Evolutionary conservation across 257 asterid genomes (phyloP).

Genomic region (Solanum sitiens): DNA sequence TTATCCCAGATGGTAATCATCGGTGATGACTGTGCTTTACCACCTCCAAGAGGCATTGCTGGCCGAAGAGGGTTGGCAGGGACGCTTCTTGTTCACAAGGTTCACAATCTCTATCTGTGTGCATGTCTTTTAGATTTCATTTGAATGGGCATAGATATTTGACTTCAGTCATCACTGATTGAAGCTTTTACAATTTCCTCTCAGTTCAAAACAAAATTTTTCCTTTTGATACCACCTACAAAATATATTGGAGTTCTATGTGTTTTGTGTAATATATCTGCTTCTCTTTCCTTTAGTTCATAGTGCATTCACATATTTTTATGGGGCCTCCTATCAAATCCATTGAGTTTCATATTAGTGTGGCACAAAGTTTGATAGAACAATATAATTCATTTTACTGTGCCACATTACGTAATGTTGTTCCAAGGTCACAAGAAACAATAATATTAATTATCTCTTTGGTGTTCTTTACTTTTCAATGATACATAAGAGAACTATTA

Average conservation of each 20-base stretch:
- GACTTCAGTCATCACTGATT: neutral
- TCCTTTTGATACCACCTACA: neutral
- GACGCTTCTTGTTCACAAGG: constrained; percentile 92
- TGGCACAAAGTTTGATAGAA: neutral
- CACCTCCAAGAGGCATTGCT: constrained; percentile 99
- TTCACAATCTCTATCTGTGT: constrained; percentile 15
- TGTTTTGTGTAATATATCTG: neutral
- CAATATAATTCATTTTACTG: neutral
- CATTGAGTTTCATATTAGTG: neutral
- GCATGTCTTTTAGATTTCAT: neutral
- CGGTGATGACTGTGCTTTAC: constrained; percentile 98
- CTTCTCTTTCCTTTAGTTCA: neutral
- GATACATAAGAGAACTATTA: neutral
- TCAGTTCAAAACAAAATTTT: neutral
- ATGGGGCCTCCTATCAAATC: neutral
- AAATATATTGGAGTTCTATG: neutral
- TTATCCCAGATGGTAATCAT: constrained; percentile 79
- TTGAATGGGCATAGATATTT: neutral
- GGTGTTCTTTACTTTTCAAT: neutral
- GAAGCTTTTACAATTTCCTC: neutral
- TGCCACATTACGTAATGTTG: neutral
- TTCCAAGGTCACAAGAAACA: neutral
- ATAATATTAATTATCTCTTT: neutral
- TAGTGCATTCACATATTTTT: neutral
- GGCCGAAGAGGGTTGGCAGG: constrained; percentile 99